phyloP scores from a whole-genome alignment of 2,329 filamentous ascomycete species.

The Colletotrichum melonis region DNA sequence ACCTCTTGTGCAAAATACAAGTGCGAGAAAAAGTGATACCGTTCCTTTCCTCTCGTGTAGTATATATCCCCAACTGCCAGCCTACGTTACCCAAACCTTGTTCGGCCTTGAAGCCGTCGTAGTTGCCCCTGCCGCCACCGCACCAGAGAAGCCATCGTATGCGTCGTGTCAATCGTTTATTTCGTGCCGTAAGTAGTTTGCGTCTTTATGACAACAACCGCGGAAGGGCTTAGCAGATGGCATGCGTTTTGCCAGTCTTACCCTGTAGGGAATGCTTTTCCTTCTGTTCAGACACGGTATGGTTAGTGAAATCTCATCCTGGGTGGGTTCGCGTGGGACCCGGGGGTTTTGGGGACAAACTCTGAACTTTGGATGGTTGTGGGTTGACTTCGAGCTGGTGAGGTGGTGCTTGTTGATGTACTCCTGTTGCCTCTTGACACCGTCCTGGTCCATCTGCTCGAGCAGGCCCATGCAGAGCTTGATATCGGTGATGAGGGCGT shows the following conservation, averaged over 20 bases:
- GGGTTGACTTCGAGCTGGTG: conserved; percentile 62
- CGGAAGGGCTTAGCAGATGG: conserved; percentile 73
- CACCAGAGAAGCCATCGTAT: neutral
- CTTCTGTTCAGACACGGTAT: conserved; percentile 54
- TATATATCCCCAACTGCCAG: neutral
- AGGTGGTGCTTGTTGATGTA: conserved; percentile 70
- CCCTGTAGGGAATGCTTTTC: conserved; percentile 91
- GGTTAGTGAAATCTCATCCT: conserved; percentile 6
- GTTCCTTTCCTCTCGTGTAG: neutral
- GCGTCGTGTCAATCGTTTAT: conserved; percentile 24
- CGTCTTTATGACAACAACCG: conserved; percentile 12
- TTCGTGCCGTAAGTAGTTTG: conserved; percentile 5
- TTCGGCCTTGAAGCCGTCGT: neutral
- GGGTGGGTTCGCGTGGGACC: neutral
- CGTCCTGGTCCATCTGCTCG: conserved; percentile 78
- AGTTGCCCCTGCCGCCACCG: neutral
- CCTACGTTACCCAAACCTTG: neutral
- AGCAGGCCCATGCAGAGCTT: conserved; percentile 80
- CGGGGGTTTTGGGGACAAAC: conserved; percentile 48
- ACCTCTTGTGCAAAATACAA: neutral
- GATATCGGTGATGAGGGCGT: conserved; percentile 82
- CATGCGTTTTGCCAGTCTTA: conserved; percentile 91
- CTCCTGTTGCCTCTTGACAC: conserved; percentile 75
- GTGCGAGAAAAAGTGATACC: neutral
- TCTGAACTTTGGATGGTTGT: conserved; percentile 62